phyloP scores from a whole-genome alignment of 2,329 filamentous ascomycete species.

The Aspergillus texensis region DNA sequence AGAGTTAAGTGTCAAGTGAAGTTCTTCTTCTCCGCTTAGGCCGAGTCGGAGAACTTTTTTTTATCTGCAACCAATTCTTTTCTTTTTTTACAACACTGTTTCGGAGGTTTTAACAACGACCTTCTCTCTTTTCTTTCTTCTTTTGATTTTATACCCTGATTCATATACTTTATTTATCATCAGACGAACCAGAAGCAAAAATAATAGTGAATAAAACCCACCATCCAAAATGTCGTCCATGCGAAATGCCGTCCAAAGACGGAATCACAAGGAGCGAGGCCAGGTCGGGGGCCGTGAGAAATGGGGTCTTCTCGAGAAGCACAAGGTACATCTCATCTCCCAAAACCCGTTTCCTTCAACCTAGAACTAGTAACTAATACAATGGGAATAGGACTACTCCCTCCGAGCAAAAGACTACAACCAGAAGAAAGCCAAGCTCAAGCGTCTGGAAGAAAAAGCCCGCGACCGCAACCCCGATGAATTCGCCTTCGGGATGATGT shows the following conservation, averaged over 20 bases:
- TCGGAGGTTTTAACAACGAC: background rate
- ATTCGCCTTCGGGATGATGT: slow-evolving; percentile 68
- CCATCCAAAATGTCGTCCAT: slow-evolving; percentile 56
- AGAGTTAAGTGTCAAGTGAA: background rate
- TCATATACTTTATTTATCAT: background rate
- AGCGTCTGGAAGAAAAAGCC: slow-evolving; percentile 62
- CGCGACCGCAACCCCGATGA: slow-evolving; percentile 66
- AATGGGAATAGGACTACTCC: slow-evolving; percentile 58
- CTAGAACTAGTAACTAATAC: background rate
- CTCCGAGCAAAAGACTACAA: slow-evolving; percentile 67
- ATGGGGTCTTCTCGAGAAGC: slow-evolving; percentile 92
- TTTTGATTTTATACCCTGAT: background rate
- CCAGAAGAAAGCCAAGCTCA: slow-evolving; percentile 61
- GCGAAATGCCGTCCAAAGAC: slow-evolving; percentile 70
- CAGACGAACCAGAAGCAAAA: too few relatives aligned
- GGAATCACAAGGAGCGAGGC: slow-evolving; percentile 85
- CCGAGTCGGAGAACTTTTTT: background rate
- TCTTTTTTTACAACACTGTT: background rate
- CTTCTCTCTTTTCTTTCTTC: background rate
- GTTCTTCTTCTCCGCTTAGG: background rate
- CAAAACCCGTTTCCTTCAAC: background rate
- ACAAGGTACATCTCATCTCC: slow-evolving; percentile 63
- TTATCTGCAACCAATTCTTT: background rate
- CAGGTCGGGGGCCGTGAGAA: slow-evolving; percentile 81
- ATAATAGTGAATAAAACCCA: background rate